phyloP scores from a whole-genome alignment of 768 basidiomycete genomes.

The Termitomyces heimii region DNA sequence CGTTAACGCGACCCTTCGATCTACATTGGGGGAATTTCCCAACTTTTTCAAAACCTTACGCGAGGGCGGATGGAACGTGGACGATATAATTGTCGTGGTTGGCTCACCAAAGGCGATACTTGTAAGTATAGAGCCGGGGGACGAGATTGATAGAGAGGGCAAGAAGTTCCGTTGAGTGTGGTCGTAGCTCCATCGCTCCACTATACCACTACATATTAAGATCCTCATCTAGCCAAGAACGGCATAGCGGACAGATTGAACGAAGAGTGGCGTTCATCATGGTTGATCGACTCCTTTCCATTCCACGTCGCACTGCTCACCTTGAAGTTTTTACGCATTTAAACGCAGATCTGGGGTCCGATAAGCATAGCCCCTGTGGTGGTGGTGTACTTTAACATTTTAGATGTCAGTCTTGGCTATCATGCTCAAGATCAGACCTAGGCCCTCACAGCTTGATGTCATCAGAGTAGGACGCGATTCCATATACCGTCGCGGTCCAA shows the following conservation, averaged over 20 bases:
- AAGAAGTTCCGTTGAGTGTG: constrained; percentile 17
- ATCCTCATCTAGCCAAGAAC: background rate
- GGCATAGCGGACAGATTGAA: background rate
- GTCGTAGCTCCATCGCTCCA: background rate
- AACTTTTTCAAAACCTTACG: constrained; percentile 20
- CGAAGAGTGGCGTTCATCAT: background rate
- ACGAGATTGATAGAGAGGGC: constrained; percentile 7
- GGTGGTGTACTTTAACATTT: background rate
- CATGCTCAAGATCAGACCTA: background rate
- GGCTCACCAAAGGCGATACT: constrained; percentile 26
- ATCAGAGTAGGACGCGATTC: background rate
- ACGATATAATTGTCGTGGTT: constrained; percentile 24
- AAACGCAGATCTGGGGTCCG: constrained; percentile 2
- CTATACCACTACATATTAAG: background rate
- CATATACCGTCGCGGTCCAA: background rate
- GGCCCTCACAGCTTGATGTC: background rate
- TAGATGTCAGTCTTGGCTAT: background rate
- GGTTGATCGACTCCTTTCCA: background rate
- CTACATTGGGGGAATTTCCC: constrained; percentile 14
- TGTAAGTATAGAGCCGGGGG: constrained; percentile 8
- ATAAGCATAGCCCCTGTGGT: constrained; percentile 3
- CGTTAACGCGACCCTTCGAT: constrained; percentile 15
- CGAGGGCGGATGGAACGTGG: constrained; percentile 33
- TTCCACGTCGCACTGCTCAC: background rate
- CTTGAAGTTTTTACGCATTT: background rate